Evolutionary conservation across 257 asterid genomes (phyloP), one percentile per base, ranked within the genome.

Genomic region (Rehmannia glutinosa): DNA sequence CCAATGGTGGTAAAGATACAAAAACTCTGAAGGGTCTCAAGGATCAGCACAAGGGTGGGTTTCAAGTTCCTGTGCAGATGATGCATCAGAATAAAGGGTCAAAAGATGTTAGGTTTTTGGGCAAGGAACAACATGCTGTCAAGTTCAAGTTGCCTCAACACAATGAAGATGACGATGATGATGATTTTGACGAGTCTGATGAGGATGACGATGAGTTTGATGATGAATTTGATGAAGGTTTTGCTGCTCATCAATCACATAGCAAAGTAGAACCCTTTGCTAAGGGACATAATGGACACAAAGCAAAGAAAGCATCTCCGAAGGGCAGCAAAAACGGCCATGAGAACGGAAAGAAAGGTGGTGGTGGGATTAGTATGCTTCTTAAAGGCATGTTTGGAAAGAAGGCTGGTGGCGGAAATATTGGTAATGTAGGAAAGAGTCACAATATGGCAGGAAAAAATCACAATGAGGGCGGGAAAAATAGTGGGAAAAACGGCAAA

Each of bases 81-180:
- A 76, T n/a, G n/a, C n/a, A 73, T 52, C 59, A 66, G 21, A 25
- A 66, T 46, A 83, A 82, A 36, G 82, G 79, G 61, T 13, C 15
- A 39, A 81, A 80, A 23, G 85, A 77, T 54, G 66, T 76, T 62
- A 85, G 73, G 33, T 28, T 58, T 19, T 52, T 68, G 21, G 47
- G 80, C 20, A 88, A 88, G 81, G 91, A 82, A 32, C 83, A 82
- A 65, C 84, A 86, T 60, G 64, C 93, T 62, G 94, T 84, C 0
- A 86, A 78, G 77, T 89, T 86, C 49, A 71, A 64, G 47, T 20
- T 82, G 74, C 86, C 89, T 15, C 78, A 80, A 12, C 82, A 82
- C 0, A 85, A 86, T 0, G 75, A 71, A 2, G 81, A 78, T 0
- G 71, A 66, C 2, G 85, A 80, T n/a, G 80, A 69, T 1, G 82